These are phyloP conservation scores for Fusarium oligoseptatum DNA, from an alignment of 2,329 filamentous ascomycete species.

Conservation along the genomic window DNA sequence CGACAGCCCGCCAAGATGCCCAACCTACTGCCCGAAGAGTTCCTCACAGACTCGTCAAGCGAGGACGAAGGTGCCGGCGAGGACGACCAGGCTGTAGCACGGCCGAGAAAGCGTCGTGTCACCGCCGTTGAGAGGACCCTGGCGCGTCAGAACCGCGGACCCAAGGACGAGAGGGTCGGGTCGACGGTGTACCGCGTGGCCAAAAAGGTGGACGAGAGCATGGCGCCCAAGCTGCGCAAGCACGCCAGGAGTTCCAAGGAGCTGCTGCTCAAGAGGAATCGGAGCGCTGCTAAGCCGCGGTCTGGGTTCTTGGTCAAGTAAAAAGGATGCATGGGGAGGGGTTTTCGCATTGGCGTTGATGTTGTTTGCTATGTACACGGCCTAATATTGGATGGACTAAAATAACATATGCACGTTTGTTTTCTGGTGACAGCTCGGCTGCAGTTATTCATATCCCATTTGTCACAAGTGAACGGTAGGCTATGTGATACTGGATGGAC, in stretches of 20 bases:
- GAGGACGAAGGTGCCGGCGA: constrained; percentile 55
- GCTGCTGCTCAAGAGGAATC: constrained; percentile 60
- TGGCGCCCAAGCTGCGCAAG: constrained; percentile 64
- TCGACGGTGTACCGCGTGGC: constrained; percentile 67
- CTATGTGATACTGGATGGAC: neutral
- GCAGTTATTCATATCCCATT: neutral
- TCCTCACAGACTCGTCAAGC: constrained; percentile 65
- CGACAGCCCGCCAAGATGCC: constrained; percentile 55
- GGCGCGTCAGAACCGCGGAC: constrained; percentile 54
- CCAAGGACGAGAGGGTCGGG: constrained; percentile 64
- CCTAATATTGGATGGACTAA: neutral
- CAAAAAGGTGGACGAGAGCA: constrained; percentile 58
- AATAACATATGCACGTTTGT: neutral
- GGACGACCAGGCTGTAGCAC: constrained; percentile 41
- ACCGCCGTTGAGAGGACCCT: constrained; percentile 55
- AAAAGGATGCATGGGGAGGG: constrained; percentile 22
- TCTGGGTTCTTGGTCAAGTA: constrained; percentile 58
- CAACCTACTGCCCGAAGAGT: constrained; percentile 64
- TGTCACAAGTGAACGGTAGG: neutral
- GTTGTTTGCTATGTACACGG: neutral
- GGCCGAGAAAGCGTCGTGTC: constrained; percentile 61
- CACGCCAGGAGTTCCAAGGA: constrained; percentile 58
- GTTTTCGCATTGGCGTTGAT: constrained; percentile 1
- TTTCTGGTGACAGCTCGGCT: neutral
- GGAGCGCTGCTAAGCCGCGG: constrained; percentile 53